phyloP scores from a whole-genome alignment of 1,284 basidiomycete genomes.

The Amylostereum areolatum region DNA sequence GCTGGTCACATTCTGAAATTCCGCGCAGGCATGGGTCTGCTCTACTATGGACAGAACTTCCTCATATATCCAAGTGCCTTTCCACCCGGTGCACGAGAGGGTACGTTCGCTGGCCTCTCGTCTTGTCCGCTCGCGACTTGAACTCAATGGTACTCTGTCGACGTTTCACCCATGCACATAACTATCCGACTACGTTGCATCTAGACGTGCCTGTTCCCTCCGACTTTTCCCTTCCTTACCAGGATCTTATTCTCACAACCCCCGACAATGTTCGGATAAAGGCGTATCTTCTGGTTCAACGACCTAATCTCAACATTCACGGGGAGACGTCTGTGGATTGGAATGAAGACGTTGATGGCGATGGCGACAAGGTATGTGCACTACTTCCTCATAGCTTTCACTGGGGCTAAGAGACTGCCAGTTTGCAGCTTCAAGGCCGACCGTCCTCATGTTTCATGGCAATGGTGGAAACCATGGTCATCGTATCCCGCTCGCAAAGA shows the following conservation, averaged over 20 bases:
- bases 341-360: slow-evolving; percentile 14
- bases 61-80: slow-evolving; percentile 89
- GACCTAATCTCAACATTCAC: slow-evolving; percentile 24
- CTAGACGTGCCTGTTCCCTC: slow-evolving; percentile 68
- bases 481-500: slow-evolving; percentile 82
- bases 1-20: slow-evolving; percentile 3
- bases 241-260: slow-evolving; percentile 65
- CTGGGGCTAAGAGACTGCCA: slow-evolving; percentile 17
- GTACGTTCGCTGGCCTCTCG: slow-evolving; percentile 29
- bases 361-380: slow-evolving; percentile 21
- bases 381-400: neutral
- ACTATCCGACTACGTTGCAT: neutral
- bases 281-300: slow-evolving; percentile 56
- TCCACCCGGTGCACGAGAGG: slow-evolving; percentile 75
- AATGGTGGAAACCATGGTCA: slow-evolving; percentile 84
- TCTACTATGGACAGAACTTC: slow-evolving; percentile 82
- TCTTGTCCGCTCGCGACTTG: slow-evolving; percentile 10
- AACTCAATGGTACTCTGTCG: neutral
- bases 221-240: slow-evolving; percentile 66
- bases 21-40: slow-evolving; percentile 57
- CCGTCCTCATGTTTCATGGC: slow-evolving; percentile 87
- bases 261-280: slow-evolving; percentile 55
- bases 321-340: slow-evolving; percentile 14
- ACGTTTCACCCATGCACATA: neutral
- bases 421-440: slow-evolving; percentile 71